phyloP scores from a whole-genome alignment of 2,329 filamentous ascomycete species.

The Cladophialophora exuberans region DNA sequence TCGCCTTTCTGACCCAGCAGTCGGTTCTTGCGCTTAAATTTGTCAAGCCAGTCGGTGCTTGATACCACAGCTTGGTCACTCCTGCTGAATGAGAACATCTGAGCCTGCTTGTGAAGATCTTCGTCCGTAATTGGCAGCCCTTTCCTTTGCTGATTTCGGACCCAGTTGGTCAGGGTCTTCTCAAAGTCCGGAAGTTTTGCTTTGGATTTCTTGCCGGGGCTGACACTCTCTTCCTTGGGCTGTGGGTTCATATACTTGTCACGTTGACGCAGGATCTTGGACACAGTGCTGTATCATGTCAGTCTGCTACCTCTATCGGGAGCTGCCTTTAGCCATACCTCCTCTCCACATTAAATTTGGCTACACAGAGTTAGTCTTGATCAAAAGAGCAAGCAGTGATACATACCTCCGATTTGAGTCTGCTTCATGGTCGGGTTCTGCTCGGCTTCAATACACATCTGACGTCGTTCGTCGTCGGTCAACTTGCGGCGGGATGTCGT shows the following conservation, averaged over 20 bases:
- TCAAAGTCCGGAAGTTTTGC: slow-evolving; percentile 90
- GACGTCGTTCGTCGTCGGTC: slow-evolving; percentile 84
- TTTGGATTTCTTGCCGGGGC: slow-evolving; percentile 80
- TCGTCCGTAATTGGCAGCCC: slow-evolving; percentile 49
- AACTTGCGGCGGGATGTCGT: slow-evolving; percentile 78
- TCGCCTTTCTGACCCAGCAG: slow-evolving; percentile 61
- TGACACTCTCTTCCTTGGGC: slow-evolving; percentile 67
- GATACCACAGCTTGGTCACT: slow-evolving; percentile 42
- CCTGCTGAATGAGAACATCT: slow-evolving; percentile 33
- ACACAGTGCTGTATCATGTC: slow-evolving; percentile 76
- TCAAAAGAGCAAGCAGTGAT: slow-evolving; percentile 4
- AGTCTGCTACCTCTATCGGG: slow-evolving; percentile 10
- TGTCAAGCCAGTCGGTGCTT: slow-evolving; percentile 82
- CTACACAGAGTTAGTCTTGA: slow-evolving; percentile 50
- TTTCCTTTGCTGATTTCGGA: slow-evolving; percentile 76
- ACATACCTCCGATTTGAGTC: slow-evolving; percentile 86
- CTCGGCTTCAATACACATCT: slow-evolving; percentile 93
- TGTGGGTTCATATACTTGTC: slow-evolving; percentile 83
- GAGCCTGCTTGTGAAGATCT: slow-evolving; percentile 32
- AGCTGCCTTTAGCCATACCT: slow-evolving; percentile 64
- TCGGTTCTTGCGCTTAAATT: slow-evolving; percentile 90
- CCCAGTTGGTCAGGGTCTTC: slow-evolving; percentile 84
- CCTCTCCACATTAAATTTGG: slow-evolving; percentile 92
- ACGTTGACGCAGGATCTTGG: slow-evolving; percentile 91
- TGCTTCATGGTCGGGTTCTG: slow-evolving; percentile 90